Percentiles rank a stretch among this genome's conserved stretches.
phyloP scores from a whole-genome alignment of 352 stramenopile species.

The Globisporangium radiosum region DNA sequence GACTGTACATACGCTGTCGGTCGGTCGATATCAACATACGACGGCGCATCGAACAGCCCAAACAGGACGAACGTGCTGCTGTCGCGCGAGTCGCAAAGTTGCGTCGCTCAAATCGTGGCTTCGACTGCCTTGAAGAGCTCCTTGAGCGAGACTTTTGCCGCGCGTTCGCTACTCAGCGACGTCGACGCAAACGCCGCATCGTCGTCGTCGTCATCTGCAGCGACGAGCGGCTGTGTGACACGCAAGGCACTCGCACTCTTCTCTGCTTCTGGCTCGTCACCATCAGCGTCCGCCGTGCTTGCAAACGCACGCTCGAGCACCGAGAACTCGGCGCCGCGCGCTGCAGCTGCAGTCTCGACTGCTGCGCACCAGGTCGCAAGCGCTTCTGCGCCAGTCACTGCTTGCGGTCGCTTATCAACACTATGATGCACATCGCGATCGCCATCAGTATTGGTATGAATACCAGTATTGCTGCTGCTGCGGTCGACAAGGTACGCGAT shows the following conservation, averaged over 20 bases:
- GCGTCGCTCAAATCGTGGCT: constrained; percentile 23
- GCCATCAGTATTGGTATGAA: background rate
- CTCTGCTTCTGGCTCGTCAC: background rate
- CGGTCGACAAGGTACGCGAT: constrained; percentile 20
- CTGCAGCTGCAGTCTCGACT: background rate
- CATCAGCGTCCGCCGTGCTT: background rate
- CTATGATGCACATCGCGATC: background rate
- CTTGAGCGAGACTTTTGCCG: constrained; percentile 30
- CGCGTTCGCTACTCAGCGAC: constrained; percentile 17
- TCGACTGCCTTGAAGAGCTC: constrained; percentile 34
- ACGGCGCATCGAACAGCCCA: too few relatives aligned
- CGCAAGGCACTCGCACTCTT: background rate
- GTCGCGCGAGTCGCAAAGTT: background rate
- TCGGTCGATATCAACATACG: too few relatives aligned
- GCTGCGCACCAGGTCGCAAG: background rate
- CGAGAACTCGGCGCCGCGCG: background rate
- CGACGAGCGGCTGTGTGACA: too few relatives aligned
- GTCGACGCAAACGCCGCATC: constrained; percentile 17
- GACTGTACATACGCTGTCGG: too few relatives aligned
- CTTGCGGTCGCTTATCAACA: background rate
- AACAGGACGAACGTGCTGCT: background rate
- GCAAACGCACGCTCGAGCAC: background rate
- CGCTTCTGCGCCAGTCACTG: background rate
- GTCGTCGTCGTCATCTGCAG: background rate
- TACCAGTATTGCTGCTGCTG: constrained; percentile 9